These are phyloP conservation scores for Dichotomopilus funicola DNA, from an alignment of 2,329 filamentous ascomycete species.

Conservation along the genomic window DNA sequence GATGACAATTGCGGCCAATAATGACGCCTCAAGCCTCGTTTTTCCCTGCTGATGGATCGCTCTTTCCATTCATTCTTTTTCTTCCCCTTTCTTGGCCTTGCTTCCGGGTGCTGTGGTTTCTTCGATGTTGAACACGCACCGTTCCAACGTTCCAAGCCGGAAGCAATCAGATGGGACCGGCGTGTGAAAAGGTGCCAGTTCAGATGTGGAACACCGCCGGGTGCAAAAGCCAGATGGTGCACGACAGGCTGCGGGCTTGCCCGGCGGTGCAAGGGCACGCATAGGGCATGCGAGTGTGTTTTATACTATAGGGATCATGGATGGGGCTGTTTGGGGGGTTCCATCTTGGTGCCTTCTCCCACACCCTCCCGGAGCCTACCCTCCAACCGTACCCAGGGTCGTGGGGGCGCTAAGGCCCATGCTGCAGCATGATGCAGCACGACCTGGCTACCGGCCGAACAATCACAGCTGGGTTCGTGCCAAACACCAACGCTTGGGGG, in stretches of 20 bases:
- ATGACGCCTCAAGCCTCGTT: neutral
- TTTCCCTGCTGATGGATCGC: neutral
- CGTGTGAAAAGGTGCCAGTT: neutral
- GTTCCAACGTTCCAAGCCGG: neutral
- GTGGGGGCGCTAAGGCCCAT: constrained; percentile 10
- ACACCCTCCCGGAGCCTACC: too few relatives aligned
- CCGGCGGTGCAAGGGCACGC: constrained; percentile 7
- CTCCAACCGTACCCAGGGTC: constrained; percentile 8
- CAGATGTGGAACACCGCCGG: constrained; percentile 4
- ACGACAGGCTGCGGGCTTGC: constrained; percentile 13
- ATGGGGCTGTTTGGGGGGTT: too few relatives aligned
- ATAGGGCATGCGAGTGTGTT: neutral
- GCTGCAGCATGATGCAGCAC: constrained; percentile 12
- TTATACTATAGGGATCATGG: too few relatives aligned
- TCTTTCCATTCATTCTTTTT: too few relatives aligned
- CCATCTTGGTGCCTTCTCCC: too few relatives aligned
- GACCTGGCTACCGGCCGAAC: constrained; percentile 15
- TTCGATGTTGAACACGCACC: neutral
- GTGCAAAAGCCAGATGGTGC: constrained; percentile 1
- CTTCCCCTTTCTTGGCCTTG: neutral
- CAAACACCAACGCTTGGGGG: neutral
- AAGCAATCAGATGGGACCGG: neutral
- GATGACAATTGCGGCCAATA: neutral
- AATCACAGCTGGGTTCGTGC: constrained; percentile 5
- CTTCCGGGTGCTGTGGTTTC: neutral